Base-by-base conservation (phyloP, 306 rosid species). In the Lathyrus tuberosus region DNA sequence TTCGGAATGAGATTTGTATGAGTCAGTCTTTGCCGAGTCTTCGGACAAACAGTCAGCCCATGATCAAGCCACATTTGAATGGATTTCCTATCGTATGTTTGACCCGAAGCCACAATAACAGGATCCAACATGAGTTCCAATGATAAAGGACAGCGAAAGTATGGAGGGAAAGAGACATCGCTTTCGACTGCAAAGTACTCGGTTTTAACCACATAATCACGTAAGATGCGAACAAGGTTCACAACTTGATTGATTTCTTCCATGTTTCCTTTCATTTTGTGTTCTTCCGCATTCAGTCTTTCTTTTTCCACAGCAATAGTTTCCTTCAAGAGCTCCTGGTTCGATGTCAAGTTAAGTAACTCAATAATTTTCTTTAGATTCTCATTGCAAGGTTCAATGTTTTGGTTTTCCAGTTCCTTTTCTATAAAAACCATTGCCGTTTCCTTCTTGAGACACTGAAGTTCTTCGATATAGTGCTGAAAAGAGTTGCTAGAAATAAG, bases 81-180 rank as follows among this genome's bases (percentile, higher is more conserved):
- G 62, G 96, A 87, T 67, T 78, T 69, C 80, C 97, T 84, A 71
- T 89, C 93, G 17, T 82, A 95, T 35, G 99, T 95, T 82, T 95
- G 99, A 75, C 99, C 97, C 4, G 97, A 95, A 76, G 97, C 96
- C 85, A 91, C 84, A 16, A 89, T 91, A 51, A 95, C 99, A 40
- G 99, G 99, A 81, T 95, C 96, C 81, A 82, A 46, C 96, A 95
- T 91, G 78, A 95, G 86, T 66, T 95, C 96, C 65, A 85, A 72
- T 0, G 97, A 91, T 76, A 95, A 75, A 51, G 99, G 95, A 73
- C 99, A 95, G 73, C 89, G 84, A 79, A 95, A 95, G 76, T 91
- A 89, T 9, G 95, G 44, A 80, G 97, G 99, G 83, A 89, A 22
- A 12, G 86, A 56, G 64, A 87, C 71, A 15, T 90, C 92, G 53